phyloP scores from a whole-genome alignment of 805 yeast species.

The Pichia gijzeniarum region DNA sequence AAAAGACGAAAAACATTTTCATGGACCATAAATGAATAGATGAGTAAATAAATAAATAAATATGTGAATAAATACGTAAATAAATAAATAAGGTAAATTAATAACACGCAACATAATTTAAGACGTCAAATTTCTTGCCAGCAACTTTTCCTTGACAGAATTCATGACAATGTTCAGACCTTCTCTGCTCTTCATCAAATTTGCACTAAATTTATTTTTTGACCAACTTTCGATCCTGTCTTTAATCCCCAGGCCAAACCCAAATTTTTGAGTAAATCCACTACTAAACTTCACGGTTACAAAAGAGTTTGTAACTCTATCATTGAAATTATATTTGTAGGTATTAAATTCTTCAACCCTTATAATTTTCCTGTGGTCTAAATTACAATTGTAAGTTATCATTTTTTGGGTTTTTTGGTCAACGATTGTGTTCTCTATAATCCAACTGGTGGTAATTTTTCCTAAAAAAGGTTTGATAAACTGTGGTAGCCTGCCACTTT shows the following conservation, averaged over 20 bases:
- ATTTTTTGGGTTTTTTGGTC: conserved; percentile 52
- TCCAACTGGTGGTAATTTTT: conserved; percentile 64
- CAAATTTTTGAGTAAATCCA: conserved; percentile 41
- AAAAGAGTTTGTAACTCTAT: conserved; percentile 39
- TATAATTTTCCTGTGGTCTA: conserved; percentile 76
- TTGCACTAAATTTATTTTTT: conserved; percentile 58
- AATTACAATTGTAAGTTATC: conserved; percentile 68
- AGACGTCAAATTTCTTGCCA: background rate
- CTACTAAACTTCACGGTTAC: conserved; percentile 59
- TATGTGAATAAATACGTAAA: background rate
- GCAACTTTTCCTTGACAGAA: conserved; percentile 21
- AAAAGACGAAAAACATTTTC: background rate
- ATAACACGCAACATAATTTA: background rate
- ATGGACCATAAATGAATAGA: background rate
- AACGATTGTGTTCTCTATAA: conserved; percentile 70
- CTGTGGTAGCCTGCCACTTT: conserved; percentile 72
- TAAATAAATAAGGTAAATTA: background rate
- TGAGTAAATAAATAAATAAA: conserved; percentile 6
- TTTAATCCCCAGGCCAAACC: conserved; percentile 46
- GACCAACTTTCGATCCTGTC: conserved; percentile 82
- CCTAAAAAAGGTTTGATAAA: conserved; percentile 77
- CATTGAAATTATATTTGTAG: conserved; percentile 35
- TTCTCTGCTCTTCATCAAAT: conserved; percentile 55
- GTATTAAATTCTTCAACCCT: conserved; percentile 71
- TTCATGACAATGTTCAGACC: conserved; percentile 81